Percentiles rank a stretch among this genome's conserved stretches.
These are phyloP conservation scores for Colletotrichum gloeosporioides DNA, from an alignment of 2,329 filamentous ascomycete genomes.

Conservation along the genomic window DNA sequence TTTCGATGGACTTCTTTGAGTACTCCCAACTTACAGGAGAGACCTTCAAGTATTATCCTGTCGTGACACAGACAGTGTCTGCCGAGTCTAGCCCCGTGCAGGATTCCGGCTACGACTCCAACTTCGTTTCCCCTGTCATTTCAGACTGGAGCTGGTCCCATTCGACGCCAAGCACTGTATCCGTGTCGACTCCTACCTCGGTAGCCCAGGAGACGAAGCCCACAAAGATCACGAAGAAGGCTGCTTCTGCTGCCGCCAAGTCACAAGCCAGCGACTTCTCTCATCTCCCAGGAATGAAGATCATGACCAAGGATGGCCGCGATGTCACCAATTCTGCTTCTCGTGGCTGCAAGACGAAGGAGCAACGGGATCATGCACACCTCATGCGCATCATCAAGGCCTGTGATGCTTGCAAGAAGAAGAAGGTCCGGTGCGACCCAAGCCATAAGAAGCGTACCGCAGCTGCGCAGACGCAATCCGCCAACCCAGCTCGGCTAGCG, in stretches of 20 bases:
- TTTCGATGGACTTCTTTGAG: constrained; percentile 66
- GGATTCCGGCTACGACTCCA: constrained; percentile 51
- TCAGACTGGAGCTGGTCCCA: constrained; percentile 54
- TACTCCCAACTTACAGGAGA: constrained; percentile 59
- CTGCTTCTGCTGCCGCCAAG: constrained; percentile 23
- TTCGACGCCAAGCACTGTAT: constrained; percentile 31
- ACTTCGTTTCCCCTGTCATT: constrained; percentile 54
- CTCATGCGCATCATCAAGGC: constrained; percentile 72
- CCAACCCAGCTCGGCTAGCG: constrained; percentile 34
- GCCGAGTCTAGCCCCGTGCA: constrained; percentile 45
- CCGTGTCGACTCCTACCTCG: constrained; percentile 33
- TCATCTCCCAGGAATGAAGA: constrained; percentile 67
- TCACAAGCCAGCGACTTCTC: constrained; percentile 48
- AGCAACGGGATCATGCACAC: constrained; percentile 71
- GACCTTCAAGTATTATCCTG: constrained; percentile 65
- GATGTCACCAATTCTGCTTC: constrained; percentile 69
- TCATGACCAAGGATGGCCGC: constrained; percentile 66
- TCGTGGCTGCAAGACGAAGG: constrained; percentile 69
- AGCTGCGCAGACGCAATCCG: constrained; percentile 35
- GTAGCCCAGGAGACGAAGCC: constrained; percentile 30
- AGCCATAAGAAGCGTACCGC: constrained; percentile 57
- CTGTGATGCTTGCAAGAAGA: constrained; percentile 66
- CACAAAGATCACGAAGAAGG: constrained; percentile 30
- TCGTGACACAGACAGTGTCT: constrained; percentile 51
- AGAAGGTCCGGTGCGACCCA: constrained; percentile 69